A percentile compares a stretch with the other conserved stretches of the same genome.
phyloP scores from a whole-genome alignment of 352 stramenopile genomes.

The Globisporangium paroecandrum region DNA sequence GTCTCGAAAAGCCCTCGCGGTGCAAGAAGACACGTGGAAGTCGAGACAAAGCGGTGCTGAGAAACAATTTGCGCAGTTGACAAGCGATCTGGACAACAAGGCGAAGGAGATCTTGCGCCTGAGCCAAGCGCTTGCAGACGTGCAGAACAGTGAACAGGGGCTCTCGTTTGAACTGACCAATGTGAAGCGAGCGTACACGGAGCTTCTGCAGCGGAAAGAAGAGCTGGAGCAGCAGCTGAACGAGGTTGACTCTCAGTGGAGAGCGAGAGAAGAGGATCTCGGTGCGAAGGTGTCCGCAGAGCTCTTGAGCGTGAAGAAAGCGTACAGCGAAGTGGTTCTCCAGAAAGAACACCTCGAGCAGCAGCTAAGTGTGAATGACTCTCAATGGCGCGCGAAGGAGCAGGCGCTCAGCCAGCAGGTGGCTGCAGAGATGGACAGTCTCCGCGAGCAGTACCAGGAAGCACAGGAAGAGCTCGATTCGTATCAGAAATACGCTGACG shows the following conservation, averaged over 20 bases:
- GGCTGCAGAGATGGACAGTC: slow-evolving; percentile 29
- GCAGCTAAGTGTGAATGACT: slow-evolving; percentile 25
- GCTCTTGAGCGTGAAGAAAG: slow-evolving; percentile 16
- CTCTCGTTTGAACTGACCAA: slow-evolving; percentile 5
- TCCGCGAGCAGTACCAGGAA: slow-evolving; percentile 42
- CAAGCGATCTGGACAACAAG: neutral
- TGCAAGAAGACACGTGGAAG: slow-evolving; percentile 28
- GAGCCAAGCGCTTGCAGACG: neutral
- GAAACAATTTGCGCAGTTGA: slow-evolving; percentile 3
- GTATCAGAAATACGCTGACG: slow-evolving; percentile 48
- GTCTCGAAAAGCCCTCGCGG: slow-evolving; percentile 22
- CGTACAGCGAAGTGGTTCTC: slow-evolving; percentile 19
- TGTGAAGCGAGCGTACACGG: slow-evolving; percentile 8
- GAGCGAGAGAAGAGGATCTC: slow-evolving; percentile 8
- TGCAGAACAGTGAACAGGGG: neutral
- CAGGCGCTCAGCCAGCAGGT: slow-evolving; percentile 29
- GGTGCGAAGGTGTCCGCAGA: slow-evolving; percentile 20
- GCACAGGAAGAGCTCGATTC: slow-evolving; percentile 47
- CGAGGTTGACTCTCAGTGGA: slow-evolving; percentile 15
- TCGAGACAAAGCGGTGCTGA: neutral
- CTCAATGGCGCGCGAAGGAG: slow-evolving; percentile 35
- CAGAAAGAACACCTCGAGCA: slow-evolving; percentile 32
- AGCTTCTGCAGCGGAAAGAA: slow-evolving; percentile 5
- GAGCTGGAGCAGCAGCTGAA: slow-evolving; percentile 16
- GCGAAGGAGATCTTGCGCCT: neutral